Evolutionary conservation across 2,329 filamentous ascomycete genomes (phyloP), one percentile per base, ranked within the genome.

Genomic region (Penicillium expansum): DNA sequence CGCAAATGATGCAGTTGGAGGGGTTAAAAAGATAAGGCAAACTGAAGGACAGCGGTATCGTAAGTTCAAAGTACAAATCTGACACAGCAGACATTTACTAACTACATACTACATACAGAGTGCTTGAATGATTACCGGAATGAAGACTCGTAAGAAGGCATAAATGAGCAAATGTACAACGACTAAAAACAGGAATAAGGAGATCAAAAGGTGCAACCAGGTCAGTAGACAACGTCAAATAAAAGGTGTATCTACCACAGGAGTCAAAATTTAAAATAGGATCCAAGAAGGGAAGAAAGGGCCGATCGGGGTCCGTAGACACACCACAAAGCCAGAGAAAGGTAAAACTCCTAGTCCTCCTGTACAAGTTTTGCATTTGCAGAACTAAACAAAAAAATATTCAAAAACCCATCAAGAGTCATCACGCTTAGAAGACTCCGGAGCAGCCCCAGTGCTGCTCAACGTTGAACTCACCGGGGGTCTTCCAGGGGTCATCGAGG

Each of bases 401-500:
- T 50, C 52, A 60, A 59, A 56, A 43, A 52, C 54, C 42, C 48
- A 54, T 48, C 44, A 42, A 14, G 30, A 33, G 44, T 35, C 48
- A 11, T 13, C 14, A 38, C 50, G 50, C 62, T 67, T 76, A 77
- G 72, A 84, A 84, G 70, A 82, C 76, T 56, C 77, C 69, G 57
- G 78, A 76, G 72, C 84, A 86, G 62, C 92, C 91, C 84, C 91
- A 97, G 82, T 82, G 81, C 78, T 87, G 85, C 86, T 97, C 92
- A 68, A 92, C 91, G 60, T 77, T 77, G 76, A 86, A 90, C 33
- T 77, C 73, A 65, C 88, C 89, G 30, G 83, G 76, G 39, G 77
- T 69, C 86, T 97, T 97, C 92, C 92, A 97, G 65, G 75, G 62
- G 74, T 97, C 92, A 69, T 95, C 80, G 68, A 83, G 80, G 78